Conservation (phyloP, 805 yeast genomes). For the Kluyveromyces aestuarii region DNA sequence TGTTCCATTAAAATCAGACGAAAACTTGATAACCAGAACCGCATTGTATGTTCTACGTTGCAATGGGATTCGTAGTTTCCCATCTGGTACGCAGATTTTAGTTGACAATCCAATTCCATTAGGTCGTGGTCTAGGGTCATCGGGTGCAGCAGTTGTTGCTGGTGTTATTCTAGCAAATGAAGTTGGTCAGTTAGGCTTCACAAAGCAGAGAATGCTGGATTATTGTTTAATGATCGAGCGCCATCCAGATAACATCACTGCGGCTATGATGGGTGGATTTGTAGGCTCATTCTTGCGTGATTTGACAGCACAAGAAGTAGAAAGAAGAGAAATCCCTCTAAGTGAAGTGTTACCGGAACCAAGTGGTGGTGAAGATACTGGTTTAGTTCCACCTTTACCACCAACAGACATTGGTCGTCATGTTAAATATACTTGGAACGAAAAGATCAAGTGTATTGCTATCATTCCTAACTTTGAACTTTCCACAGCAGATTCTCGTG, state of each 20-base stretch:
- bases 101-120: constrained; percentile 89
- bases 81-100: constrained; percentile 70
- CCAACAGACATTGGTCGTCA: constrained; percentile 84
- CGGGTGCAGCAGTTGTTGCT: constrained; percentile 97
- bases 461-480: constrained; percentile 93
- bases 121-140: constrained; percentile 95
- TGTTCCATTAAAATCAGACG: constrained; percentile 71
- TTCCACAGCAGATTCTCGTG: constrained; percentile 83
- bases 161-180: constrained; percentile 89
- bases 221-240: constrained; percentile 95
- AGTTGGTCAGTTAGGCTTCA: constrained; percentile 61
- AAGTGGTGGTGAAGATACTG: constrained; percentile 60
- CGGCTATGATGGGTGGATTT: constrained; percentile 98
- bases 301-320: constrained; percentile 59
- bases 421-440: constrained; percentile 75
- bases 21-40: constrained; percentile 82
- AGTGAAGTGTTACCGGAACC: constrained; percentile 77
- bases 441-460: constrained; percentile 76
- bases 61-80: constrained; percentile 67
- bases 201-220: constrained; percentile 80
- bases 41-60: constrained; percentile 88
- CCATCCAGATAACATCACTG: constrained; percentile 97
- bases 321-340: constrained; percentile 73
- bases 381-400: constrained; percentile 67
- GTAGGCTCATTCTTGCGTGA: constrained; percentile 91